A percentile compares a stretch with the other conserved stretches of the same genome.
Conservation (phyloP, 1,284 basidiomycete species). For the Cryptococcus wingfieldii region DNA sequence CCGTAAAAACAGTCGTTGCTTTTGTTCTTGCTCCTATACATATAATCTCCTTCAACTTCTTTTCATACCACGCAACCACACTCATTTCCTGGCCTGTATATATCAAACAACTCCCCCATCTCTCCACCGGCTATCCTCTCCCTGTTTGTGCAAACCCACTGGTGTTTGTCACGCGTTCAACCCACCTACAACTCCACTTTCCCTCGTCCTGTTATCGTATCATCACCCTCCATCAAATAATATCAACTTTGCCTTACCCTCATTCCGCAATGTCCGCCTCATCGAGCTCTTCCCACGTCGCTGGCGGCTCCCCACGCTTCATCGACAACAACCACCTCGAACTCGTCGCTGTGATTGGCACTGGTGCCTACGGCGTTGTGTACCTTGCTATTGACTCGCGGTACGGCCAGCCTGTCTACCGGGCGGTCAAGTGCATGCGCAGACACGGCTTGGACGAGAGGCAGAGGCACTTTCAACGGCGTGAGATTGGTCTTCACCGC, state of each 20-base stretch:
- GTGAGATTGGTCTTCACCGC: slow-evolving; percentile 62
- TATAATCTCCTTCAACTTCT: not conserved
- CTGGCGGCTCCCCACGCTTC: slow-evolving; percentile 20
- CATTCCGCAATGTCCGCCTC: slow-evolving; percentile 5
- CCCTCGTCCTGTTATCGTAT: not conserved
- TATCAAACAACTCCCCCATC: not conserved
- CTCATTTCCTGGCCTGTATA: not conserved
- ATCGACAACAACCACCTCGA: slow-evolving; percentile 79
- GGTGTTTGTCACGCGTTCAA: no score
- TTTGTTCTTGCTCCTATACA: not conserved
- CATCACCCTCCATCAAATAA: not conserved
- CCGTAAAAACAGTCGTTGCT: no score
- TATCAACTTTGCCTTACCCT: not conserved
- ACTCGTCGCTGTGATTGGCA: slow-evolving; percentile 83
- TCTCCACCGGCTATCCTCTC: not conserved
- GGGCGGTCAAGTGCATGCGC: slow-evolving; percentile 87
- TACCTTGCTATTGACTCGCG: slow-evolving; percentile 73
- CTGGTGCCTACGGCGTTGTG: slow-evolving; percentile 93
- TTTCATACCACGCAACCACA: not conserved
- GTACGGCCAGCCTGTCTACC: slow-evolving; percentile 53
- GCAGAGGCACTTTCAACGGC: slow-evolving; percentile 73
- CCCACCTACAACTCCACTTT: not conserved
- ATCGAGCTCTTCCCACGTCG: slow-evolving; percentile 19
- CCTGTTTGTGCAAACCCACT: no score
- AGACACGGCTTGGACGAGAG: slow-evolving; percentile 60